Base-by-base conservation (phyloP, 192 early-diverging fungal species). In the Globomyces pollinis-pini region DNA sequence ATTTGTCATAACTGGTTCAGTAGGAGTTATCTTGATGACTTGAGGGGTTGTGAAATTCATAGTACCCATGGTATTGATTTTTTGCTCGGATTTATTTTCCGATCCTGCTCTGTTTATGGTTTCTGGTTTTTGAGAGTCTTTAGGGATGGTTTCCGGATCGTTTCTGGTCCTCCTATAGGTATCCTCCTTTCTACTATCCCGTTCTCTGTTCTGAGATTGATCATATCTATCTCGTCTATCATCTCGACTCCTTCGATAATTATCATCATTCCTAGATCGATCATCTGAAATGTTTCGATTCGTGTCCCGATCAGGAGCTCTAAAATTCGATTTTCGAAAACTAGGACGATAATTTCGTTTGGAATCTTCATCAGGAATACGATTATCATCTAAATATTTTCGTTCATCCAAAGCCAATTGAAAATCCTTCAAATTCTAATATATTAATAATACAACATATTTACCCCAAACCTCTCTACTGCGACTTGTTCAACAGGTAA, bases 381-480 rank as follows among this genome's bases (percentile, higher is more conserved):
- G n/a, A 28, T 69, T 67, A 3, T 62, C 32, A 28, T 88, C 85
- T 30, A 90, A 57, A 54, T 77, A 84, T 34, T 62, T 77, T 26
- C 81, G 70, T 53, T 91, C 88, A 32, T 71, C 71, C 29, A 85
- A 43, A 31, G 85, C 84, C 31, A 84, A 78, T 33, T 86, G 56
- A 23, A 77, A 80, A 49, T 81, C 86, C 31, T 81, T 79, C 64
- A 86, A 55, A 26, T 84, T n/a, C n/a, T n/a, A n/a, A n/a, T n/a
- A n/a, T n/a, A n/a, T n/a, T n/a, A n/a, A n/a, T n/a, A n/a, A n/a
- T n/a, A n/a, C n/a, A n/a, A n/a, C n/a, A n/a, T n/a, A n/a, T n/a
- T n/a, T n/a, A n/a, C 84, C 18, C 87, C 87, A 59, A 82, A 90
- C 55, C 84, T 70, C 56, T 90, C 87, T 7, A 86, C 8, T 3